Evolutionary conservation across 441 rosid genomes (phyloP).

Genomic region (Mallotus repandus): DNA sequence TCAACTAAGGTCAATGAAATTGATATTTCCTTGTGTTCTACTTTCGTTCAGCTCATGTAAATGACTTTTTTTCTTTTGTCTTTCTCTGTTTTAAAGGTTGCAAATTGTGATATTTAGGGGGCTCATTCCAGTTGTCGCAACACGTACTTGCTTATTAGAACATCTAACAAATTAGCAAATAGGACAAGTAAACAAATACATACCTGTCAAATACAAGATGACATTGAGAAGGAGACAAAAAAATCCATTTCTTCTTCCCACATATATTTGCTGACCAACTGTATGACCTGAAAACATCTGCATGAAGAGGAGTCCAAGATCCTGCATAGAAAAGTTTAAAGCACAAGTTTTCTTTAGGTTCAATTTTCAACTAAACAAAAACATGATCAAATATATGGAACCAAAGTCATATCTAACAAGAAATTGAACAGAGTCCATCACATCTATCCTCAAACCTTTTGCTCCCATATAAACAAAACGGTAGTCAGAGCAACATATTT

Average conservation of each 20-base stretch:
- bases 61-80: neutral
- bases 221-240: conserved; percentile 67
- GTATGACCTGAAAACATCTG: conserved; percentile 94
- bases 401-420: conserved; percentile 17
- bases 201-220: conserved; percentile 83
- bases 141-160: neutral
- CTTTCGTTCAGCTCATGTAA: neutral
- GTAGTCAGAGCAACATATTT: conserved; percentile 86
- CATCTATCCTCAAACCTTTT: conserved; percentile 56
- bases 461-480: conserved; percentile 97
- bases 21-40: neutral
- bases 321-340: conserved; percentile 47
- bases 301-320: conserved; percentile 97
- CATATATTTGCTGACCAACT: conserved; percentile 97
- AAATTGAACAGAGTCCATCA: conserved; percentile 10
- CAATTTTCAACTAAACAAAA: conserved; percentile 14
- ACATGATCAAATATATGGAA: neutral
- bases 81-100: neutral
- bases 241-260: conserved; percentile 86
- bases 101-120: neutral
- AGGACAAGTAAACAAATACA: conserved; percentile 17
- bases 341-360: conserved; percentile 8
- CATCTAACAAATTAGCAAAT: neutral
- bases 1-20: neutral
- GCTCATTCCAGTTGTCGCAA: conserved; percentile 1